phyloP scores from a whole-genome alignment of 1,284 basidiomycete species.

The Cutaneotrichosporon cutaneum region DNA sequence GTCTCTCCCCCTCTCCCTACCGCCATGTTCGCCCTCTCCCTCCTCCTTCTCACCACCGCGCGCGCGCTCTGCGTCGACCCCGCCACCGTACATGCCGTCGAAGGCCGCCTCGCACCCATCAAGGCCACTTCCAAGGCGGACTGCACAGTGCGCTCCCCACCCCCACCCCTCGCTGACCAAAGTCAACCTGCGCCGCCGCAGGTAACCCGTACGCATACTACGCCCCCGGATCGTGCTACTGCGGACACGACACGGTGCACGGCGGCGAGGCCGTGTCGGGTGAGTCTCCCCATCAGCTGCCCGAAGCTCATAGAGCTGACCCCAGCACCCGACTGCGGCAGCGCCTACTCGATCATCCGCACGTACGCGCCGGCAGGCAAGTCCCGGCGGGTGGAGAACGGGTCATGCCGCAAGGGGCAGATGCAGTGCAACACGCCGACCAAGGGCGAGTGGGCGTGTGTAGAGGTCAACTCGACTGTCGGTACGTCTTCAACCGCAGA shows the following conservation, averaged over 20 bases:
- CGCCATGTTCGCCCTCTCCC: background rate
- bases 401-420: background rate
- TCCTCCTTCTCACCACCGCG: background rate
- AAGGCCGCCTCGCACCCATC: background rate
- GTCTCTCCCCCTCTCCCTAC: background rate
- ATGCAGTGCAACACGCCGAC: constrained; percentile 1
- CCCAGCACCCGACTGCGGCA: too few relatives aligned
- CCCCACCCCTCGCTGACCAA: too few relatives aligned
- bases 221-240: background rate
- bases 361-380: too few relatives aligned
- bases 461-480: background rate
- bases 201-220: background rate
- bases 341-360: too few relatives aligned
- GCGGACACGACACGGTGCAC: background rate
- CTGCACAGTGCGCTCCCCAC: background rate
- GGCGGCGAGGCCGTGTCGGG: background rate
- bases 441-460: background rate
- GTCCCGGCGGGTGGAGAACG: too few relatives aligned
- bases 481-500: too few relatives aligned
- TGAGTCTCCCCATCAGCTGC: background rate
- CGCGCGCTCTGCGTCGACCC: background rate
- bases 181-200: background rate
- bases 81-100: background rate
- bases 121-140: background rate
- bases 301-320: too few relatives aligned